Percentiles rank a stretch among this genome's conserved stretches.
Evolutionary conservation across 768 basidiomycete species (phyloP).

Genomic region (Suillus paluster): DNA sequence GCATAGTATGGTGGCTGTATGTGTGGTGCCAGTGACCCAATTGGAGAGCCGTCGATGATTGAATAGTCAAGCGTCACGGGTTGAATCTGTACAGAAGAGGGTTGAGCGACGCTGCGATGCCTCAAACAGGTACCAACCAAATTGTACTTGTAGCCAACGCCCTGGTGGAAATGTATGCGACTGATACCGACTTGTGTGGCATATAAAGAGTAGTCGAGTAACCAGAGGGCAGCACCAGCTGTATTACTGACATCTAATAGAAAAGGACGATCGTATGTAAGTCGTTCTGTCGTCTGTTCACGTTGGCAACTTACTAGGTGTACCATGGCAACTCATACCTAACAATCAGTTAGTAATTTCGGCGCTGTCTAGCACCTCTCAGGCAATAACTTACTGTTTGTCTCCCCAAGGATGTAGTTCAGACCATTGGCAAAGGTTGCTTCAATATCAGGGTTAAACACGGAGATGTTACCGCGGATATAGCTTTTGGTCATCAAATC

Average conservation of each 20-base stretch:
- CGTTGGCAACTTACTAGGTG: slow-evolving; percentile 25
- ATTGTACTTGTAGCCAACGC: slow-evolving; percentile 74
- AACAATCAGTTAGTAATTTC: not conserved
- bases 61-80: slow-evolving; percentile 62
- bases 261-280: slow-evolving; percentile 1
- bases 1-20: slow-evolving; percentile 72
- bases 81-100: slow-evolving; percentile 54
- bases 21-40: slow-evolving; percentile 59
- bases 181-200: slow-evolving; percentile 59
- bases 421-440: slow-evolving; percentile 51
- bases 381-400: slow-evolving; percentile 48
- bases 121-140: slow-evolving; percentile 42
- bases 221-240: slow-evolving; percentile 71
- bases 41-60: slow-evolving; percentile 55
- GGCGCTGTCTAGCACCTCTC: not conserved
- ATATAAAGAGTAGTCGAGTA: slow-evolving; percentile 65
- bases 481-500: slow-evolving; percentile 69
- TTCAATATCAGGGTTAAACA: slow-evolving; percentile 56
- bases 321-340: slow-evolving; percentile 44
- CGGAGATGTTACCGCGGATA: slow-evolving; percentile 58
- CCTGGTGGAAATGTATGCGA: slow-evolving; percentile 65
- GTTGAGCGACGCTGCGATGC: not conserved
- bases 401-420: slow-evolving; percentile 66
- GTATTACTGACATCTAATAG: slow-evolving; percentile 62
- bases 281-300: not conserved